A percentile compares a stretch with the other conserved stretches of the same genome.
These are phyloP conservation scores for Penicillium sp. DNA, from an alignment of 2,329 filamentous ascomycete species.

Conservation along the genomic window DNA sequence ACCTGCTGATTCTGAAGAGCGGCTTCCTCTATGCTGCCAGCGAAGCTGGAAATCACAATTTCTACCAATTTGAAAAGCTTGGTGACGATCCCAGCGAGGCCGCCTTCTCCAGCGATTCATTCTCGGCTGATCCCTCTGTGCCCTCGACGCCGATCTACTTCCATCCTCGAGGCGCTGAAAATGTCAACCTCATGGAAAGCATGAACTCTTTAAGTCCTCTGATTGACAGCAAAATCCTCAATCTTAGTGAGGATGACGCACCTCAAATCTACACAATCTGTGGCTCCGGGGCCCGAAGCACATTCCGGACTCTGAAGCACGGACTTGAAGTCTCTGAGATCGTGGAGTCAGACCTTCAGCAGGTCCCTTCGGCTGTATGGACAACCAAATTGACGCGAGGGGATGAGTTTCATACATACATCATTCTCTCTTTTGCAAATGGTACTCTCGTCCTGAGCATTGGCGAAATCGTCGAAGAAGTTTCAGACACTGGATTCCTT, in stretches of 20 bases:
- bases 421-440: conserved; percentile 89
- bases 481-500: conserved; percentile 88
- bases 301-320: conserved; percentile 88
- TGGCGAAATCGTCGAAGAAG: conserved; percentile 93
- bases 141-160: conserved; percentile 80
- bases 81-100: conserved; percentile 91
- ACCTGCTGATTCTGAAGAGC: conserved; percentile 87
- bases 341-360: conserved; percentile 87
- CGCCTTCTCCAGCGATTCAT: conserved; percentile 80
- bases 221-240: conserved; percentile 86
- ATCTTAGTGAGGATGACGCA: conserved; percentile 86
- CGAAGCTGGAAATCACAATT: conserved; percentile 88
- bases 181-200: conserved; percentile 78
- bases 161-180: conserved; percentile 72
- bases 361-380: conserved; percentile 89
- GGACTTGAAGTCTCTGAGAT: conserved; percentile 91
- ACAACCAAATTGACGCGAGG: conserved; percentile 80
- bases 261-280: conserved; percentile 95
- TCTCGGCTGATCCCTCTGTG: conserved; percentile 69
- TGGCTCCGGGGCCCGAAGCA: conserved; percentile 82
- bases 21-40: conserved; percentile 91
- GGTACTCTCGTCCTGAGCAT: conserved; percentile 90
- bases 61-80: conserved; percentile 96
- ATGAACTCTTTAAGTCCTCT: conserved; percentile 88
- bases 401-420: conserved; percentile 89